A percentile compares a stretch with the other conserved stretches of the same genome.
These are phyloP conservation scores for Luffa acutangula DNA, from an alignment of 306 rosid species.

Conservation along the genomic window DNA sequence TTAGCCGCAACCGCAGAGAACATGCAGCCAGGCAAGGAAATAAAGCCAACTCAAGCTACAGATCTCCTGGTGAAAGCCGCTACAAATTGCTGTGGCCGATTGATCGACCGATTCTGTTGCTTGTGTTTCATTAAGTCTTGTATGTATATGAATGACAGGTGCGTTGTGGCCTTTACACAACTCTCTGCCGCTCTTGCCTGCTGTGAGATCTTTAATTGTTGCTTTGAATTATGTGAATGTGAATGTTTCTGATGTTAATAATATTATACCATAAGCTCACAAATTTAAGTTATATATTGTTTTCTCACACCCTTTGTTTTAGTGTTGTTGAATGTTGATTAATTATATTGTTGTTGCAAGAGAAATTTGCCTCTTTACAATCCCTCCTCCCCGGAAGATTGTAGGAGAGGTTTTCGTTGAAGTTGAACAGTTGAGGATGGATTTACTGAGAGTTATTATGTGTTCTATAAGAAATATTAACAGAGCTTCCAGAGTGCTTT, in stretches of 20 bases:
- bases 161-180: constrained; percentile 53
- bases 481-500: not conserved
- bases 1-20: constrained; percentile 47
- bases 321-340: too few species aligned
- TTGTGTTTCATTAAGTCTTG: constrained; percentile 63
- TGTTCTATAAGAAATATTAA: not conserved
- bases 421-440: not conserved
- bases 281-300: too few species aligned
- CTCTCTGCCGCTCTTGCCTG: constrained; percentile 77
- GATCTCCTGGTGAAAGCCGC: constrained; percentile 53
- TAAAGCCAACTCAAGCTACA: constrained; percentile 38
- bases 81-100: constrained; percentile 31
- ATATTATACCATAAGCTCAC: not conserved
- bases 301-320: too few species aligned
- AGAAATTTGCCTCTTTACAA: too few species aligned
- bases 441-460: not conserved
- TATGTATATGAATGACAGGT: constrained; percentile 38
- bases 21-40: constrained; percentile 41
- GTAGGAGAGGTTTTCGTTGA: not conserved
- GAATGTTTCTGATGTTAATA: constrained; percentile 14
- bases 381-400: not conserved
- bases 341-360: not conserved
- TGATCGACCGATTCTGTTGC: constrained; percentile 44
- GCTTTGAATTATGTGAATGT: constrained; percentile 61
- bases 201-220: constrained; percentile 58